Evolutionary conservation across 2,329 filamentous ascomycete species (phyloP), one percentile per base, ranked within the genome.

Genomic region (Chaetomium sp.): DNA sequence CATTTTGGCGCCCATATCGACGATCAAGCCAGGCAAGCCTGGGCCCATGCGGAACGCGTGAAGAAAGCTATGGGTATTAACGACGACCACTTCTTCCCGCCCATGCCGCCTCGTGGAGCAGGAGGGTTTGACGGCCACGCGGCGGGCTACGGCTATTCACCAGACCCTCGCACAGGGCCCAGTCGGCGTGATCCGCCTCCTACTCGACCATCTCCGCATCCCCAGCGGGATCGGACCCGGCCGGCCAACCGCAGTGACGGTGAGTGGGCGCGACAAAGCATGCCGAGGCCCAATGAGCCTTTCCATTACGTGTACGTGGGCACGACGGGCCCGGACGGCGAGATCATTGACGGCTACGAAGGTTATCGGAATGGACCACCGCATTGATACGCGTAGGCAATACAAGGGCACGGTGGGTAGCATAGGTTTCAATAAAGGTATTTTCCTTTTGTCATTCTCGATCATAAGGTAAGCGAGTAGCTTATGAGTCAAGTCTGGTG

Each of bases 281-380:
- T 16, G 13, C 12, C 21, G 33, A 23, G 4, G 23, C 33, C 21
- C 33, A 50, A 16, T 12, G 7, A 50, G 29, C 53, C 51, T 16
- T 12, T 38, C 21, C 38, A 5, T 33, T 63, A 54, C 31, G 47
- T 25, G 55, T 63, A 63, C 19, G 49, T 49, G 8, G 47, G 49
- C 0, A 63, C 61, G 13, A 50, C 45, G 31, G 61, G 16, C 4
- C 61, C 61, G 27, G 61, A 63, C 25, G 54, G 35, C 16, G 47
- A 59, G n/a, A 27, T 54, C 25, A 33, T 54, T 19, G 47, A 54
- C n/a, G 33, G 47, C 1, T 35, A 33, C 25, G 4, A 23, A n/a
- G 53, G 13, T 23, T 9, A 9, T 38, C n/a, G 4, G n/a, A 35
- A 4, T 10, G 4, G 3, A 2, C 21, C 27, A 13, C 19, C 13